Base-by-base conservation (phyloP, 768 basidiomycete species). In the Amanita pseudoporphyria region DNA sequence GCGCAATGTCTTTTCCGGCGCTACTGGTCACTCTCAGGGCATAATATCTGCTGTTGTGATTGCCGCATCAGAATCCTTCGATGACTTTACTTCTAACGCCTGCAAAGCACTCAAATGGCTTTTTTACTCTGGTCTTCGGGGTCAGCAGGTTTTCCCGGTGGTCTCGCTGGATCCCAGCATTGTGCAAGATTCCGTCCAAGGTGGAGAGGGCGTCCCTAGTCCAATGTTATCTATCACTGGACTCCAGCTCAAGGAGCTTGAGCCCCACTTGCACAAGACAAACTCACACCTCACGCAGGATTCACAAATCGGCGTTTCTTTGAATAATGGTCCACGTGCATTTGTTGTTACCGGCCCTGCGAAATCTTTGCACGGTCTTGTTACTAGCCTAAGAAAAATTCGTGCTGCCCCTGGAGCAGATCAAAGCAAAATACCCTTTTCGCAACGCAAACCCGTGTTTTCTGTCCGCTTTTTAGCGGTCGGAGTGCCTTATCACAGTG, bases 1-100 rank as follows among this genome's bases (percentile, higher is more conserved):
- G 63, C 81, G 87, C 33, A 67, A 73, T 40, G 77, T 77, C 40
- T 75, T 98, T 48, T 72, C 79, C 9, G 95, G 95, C 30, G 81
- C 93, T 2, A 98, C 96, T 13, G 96, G 96, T 28, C 96, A 99
- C 68, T 97, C 94, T 2, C 95, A 98, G 66, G 96, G 96, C 56
- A 81, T 99, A 57, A 83, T 96, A 42, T 90, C 94, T 10, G 96
- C 96, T n/a, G 78, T 94, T 46, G 83, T 79, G 33, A 81, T 97
- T 59, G 77, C 94, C 6, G 81, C 88, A 4, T 91, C 93, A 4
- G 72, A 73, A 14, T 80, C 82, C 21, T 81, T 82, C 53, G 82
- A 84, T 41, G 81, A 84, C 3, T 88, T 91, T 65, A 70, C 76
- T 49, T 67, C 67, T 51, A 95, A 96, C 67, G 74, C 81, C 7